Percentiles rank a stretch among this genome's conserved stretches.
These are phyloP conservation scores for Diddensiella santjacobensis DNA, from an alignment of 805 yeast species.

Conservation along the genomic window DNA sequence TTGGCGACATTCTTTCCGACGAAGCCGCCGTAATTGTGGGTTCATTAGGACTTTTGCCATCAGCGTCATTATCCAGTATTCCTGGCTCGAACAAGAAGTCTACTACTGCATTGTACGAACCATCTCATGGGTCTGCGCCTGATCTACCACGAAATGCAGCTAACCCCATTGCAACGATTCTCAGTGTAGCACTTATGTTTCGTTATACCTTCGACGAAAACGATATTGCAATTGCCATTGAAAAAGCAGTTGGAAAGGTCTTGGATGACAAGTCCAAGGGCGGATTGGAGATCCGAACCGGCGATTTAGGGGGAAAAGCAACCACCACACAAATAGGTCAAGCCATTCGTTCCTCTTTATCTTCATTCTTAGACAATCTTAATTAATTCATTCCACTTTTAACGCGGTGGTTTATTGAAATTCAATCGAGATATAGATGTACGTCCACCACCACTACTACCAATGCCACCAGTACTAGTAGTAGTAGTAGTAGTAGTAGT, in stretches of 20 bases:
- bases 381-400: too few relatives aligned
- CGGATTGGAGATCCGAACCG: constrained; percentile 54
- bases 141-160: constrained; percentile 85
- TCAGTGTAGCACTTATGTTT: constrained; percentile 94
- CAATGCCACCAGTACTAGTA: not conserved
- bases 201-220: constrained; percentile 89
- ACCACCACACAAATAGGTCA: constrained; percentile 44
- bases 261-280: constrained; percentile 52
- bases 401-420: not conserved
- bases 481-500: not conserved
- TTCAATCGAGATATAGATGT: not conserved
- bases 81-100: constrained; percentile 85
- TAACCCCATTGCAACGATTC: constrained; percentile 95
- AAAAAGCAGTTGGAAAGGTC: constrained; percentile 89
- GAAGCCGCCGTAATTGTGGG: constrained; percentile 98
- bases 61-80: constrained; percentile 90
- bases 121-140: constrained; percentile 99
- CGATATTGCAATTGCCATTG: constrained; percentile 79
- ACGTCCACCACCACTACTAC: not conserved
- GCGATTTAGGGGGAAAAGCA: constrained; percentile 89
- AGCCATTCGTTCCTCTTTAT: constrained; percentile 11
- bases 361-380: not conserved
- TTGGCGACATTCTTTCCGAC: constrained; percentile 94
- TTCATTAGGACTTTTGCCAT: constrained; percentile 87
- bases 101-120: constrained; percentile 93